Evolutionary conservation across 768 basidiomycete genomes (phyloP).

Genomic region (Calvatia gigantea): DNA sequence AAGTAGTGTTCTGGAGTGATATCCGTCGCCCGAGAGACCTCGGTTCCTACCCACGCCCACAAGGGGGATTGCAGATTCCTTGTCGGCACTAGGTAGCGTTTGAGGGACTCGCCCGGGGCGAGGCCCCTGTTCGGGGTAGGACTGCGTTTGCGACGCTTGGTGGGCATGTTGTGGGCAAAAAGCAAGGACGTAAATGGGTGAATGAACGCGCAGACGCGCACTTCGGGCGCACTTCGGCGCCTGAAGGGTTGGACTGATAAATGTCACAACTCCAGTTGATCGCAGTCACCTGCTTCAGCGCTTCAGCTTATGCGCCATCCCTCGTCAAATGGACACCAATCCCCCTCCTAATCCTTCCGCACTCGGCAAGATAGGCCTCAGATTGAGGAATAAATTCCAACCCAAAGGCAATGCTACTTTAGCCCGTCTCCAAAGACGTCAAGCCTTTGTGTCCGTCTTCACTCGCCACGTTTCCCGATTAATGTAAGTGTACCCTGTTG

Average conservation of each 20-base stretch:
- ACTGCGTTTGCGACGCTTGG: conserved; percentile 56
- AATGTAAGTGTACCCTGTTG: conserved; percentile 26
- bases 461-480: conserved; percentile 27
- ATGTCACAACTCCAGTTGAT: too few relatives aligned
- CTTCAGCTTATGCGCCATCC: conserved; percentile 1
- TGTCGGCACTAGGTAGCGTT: conserved; percentile 49
- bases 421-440: conserved; percentile 44
- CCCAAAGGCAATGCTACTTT: conserved; percentile 26
- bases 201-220: conserved; percentile 3
- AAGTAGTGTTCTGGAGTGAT: conserved; percentile 67
- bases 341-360: neutral
- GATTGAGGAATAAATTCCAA: conserved; percentile 20
- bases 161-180: conserved; percentile 38
- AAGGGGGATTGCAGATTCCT: conserved; percentile 35
- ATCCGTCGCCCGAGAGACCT: conserved; percentile 49
- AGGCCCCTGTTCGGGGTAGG: conserved; percentile 44
- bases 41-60: conserved; percentile 84
- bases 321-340: neutral
- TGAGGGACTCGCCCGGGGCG: conserved; percentile 58
- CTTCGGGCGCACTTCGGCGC: too few relatives aligned
- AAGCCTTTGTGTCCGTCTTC: conserved; percentile 32
- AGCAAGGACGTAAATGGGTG: conserved; percentile 13
- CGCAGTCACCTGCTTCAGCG: neutral
- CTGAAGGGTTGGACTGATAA: too few relatives aligned
- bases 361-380: conserved; percentile 12